These are phyloP conservation scores for Nicotiana benthamiana DNA, from an alignment of 257 asterid genomes.

Conservation along the genomic window DNA sequence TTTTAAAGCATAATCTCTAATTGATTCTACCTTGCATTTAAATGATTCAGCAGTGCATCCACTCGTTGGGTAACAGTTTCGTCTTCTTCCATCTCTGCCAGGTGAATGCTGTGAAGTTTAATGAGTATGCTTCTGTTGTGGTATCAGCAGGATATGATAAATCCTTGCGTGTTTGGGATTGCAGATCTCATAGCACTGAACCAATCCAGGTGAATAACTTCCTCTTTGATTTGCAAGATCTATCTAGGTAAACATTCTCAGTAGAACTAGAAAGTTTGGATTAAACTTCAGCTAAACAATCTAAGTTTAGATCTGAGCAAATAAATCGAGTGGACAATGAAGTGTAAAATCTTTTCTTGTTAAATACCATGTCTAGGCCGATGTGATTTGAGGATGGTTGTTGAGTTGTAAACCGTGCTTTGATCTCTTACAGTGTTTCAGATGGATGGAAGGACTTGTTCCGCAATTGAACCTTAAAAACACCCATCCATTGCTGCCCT, in stretches of 20 bases:
- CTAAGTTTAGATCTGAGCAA: not conserved
- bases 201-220: slow-evolving; percentile 65
- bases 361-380: not conserved
- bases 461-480: not conserved
- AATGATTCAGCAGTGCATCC: not conserved
- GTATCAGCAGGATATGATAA: slow-evolving; percentile 96
- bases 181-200: slow-evolving; percentile 93
- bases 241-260: not conserved
- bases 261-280: not conserved
- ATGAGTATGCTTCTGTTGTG: slow-evolving; percentile 65
- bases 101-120: slow-evolving; percentile 94
- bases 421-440: not conserved
- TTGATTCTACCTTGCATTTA: not conserved
- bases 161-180: slow-evolving; percentile 92
- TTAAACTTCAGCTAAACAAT: not conserved
- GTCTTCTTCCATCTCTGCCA: slow-evolving; percentile 19
- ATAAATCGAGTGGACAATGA: not conserved
- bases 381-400: not conserved
- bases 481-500: not conserved
- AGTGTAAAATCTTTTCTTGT: not conserved
- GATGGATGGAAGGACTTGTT: not conserved
- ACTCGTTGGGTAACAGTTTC: not conserved
- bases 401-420: not conserved
- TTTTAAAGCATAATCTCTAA: not conserved
- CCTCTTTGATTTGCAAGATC: not conserved